Evolutionary conservation across 1,139 yeast species (phyloP), one percentile per base, ranked within the genome.

Genomic region (Yamadazyma sp.): DNA sequence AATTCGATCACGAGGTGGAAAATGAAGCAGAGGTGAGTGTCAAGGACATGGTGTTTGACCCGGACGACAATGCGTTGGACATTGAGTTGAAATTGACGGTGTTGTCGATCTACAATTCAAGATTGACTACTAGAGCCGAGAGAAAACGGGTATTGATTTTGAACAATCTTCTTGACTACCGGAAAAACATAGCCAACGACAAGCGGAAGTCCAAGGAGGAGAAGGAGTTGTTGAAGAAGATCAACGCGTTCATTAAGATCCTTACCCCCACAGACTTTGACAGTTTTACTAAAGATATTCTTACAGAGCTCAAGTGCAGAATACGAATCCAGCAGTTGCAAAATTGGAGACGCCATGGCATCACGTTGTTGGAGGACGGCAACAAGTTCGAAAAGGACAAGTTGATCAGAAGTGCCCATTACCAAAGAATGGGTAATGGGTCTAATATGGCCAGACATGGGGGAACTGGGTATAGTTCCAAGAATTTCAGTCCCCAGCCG

Each of bases 11-110:
- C 43, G 99, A 92, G 59, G 89, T 86, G 29, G 98, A 94, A 58
- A 92, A 92, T 55, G 99, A 92, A 38, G 98, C 98, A 0, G 99
- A 92, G 61, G 73, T 85, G 40, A 82, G 95, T 0, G 88, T 92
- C 27, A 94, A 92, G 58, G 98, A 94, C 58, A 87, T 92, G 92
- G 77, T 85, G 6, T 92, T 94, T 56, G 97, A 92, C 53, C 88
- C 94, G 0, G 97, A 92, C 46, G 98, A 92, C 54, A 81, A 82
- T 44, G 81, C 84, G 21, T 81, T 83, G 36, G 98, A 92, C 56
- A 82, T 90, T 35, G 96, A 92, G 55, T 76, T 92, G 54, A 92
- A 92, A 59, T 72, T 92, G 49, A 82, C 96, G 0, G 83, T 89
- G 4, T 67, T 92, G 50, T 95, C 88, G 47, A 90, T 92, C 38